Conservation (phyloP, 805 yeast species). For the Jamesozyma spencerorum region DNA sequence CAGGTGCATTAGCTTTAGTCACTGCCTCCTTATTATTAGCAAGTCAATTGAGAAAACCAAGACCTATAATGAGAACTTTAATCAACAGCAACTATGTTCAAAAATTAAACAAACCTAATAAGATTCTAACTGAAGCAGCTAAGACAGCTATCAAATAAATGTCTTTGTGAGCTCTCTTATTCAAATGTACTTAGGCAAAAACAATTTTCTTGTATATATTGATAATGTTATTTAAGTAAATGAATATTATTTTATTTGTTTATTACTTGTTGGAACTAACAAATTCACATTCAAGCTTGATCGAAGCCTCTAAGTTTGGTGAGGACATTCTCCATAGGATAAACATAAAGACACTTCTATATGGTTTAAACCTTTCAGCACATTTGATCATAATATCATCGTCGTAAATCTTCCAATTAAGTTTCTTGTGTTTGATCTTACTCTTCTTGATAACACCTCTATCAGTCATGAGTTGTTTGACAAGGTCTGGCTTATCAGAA, state of each 20-base stretch:
- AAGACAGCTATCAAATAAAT: conserved; percentile 17
- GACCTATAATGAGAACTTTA: conserved; percentile 33
- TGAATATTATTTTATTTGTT: not conserved
- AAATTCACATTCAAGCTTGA: conserved; percentile 21
- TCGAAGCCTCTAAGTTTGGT: conserved; percentile 38
- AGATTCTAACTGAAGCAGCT: conserved; percentile 31
- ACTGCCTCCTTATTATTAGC: conserved; percentile 65
- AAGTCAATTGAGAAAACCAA: conserved; percentile 50
- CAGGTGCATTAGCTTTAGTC: conserved; percentile 84
- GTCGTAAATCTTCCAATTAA: conserved; percentile 60
- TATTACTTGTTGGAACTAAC: not conserved
- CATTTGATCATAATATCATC: conserved; percentile 48
- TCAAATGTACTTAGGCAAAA: no score
- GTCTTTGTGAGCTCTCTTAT: not conserved
- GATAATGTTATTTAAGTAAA: not conserved
- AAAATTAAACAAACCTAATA: conserved; percentile 19
- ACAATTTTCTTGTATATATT: not conserved
- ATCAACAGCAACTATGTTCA: conserved; percentile 20
- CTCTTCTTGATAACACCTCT: conserved; percentile 30
- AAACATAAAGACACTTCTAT: conserved; percentile 57
- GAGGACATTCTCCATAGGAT: conserved; percentile 64
- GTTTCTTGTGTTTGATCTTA: conserved; percentile 34
- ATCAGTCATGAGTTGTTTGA: conserved; percentile 37
- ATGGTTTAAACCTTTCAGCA: conserved; percentile 56
- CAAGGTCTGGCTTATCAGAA: conserved; percentile 41